Conservation (phyloP, 2,329 filamentous ascomycete genomes). For the Dichotomopilus funicola region DNA sequence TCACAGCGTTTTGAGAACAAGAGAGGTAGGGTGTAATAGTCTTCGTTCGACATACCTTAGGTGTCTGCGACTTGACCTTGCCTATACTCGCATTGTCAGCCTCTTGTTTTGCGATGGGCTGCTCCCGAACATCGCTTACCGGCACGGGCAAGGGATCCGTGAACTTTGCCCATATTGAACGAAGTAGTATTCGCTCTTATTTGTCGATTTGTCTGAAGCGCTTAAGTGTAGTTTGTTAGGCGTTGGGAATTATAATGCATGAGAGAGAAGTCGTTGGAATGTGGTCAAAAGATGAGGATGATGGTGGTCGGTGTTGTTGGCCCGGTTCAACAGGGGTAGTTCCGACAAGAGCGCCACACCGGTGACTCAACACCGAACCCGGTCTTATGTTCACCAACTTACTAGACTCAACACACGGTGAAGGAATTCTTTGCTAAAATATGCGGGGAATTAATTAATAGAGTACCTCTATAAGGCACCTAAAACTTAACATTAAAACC, state of each 20-base stretch:
- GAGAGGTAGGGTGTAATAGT: no score
- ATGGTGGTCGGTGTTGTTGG: background rate
- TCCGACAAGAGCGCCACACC: background rate
- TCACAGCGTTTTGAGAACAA: no score
- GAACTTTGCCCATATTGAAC: conserved; percentile 72
- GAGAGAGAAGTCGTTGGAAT: background rate
- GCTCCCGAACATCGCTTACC: conserved; percentile 31
- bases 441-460: no score
- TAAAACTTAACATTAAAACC: no score
- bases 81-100: conserved; percentile 41
- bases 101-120: background rate
- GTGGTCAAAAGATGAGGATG: background rate
- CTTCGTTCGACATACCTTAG: conserved; percentile 53
- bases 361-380: conserved; percentile 1
- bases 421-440: no score
- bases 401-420: background rate
- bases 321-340: background rate
- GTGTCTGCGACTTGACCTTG: conserved; percentile 97
- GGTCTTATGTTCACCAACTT: background rate
- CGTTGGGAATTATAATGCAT: background rate
- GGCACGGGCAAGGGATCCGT: conserved; percentile 89
- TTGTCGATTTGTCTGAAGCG: background rate
- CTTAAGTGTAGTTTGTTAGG: background rate
- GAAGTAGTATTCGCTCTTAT: conserved; percentile 36
- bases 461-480: no score